Conservation (phyloP, 768 basidiomycete species). For the Mycena indigotica region DNA sequence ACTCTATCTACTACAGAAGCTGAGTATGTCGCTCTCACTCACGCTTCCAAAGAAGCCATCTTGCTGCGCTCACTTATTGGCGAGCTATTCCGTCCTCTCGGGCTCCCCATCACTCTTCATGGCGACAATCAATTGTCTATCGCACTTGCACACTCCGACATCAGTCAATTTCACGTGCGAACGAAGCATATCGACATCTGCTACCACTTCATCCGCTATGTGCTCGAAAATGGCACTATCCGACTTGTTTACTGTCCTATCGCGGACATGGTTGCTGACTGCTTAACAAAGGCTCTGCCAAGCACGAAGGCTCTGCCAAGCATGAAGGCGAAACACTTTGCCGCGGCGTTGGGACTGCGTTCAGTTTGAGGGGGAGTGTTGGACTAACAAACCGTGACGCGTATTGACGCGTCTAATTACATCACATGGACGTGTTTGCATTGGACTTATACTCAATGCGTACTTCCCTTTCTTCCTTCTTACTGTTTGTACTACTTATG, state of each 20-base stretch:
- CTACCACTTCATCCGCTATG: constrained; percentile 35
- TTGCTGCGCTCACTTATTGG: constrained; percentile 18
- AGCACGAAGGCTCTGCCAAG: too few species aligned
- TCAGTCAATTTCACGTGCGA: constrained; percentile 26
- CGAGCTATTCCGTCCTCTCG: constrained; percentile 11
- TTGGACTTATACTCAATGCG: too few species aligned
- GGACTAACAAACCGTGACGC: too few species aligned
- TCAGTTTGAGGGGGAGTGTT: constrained; percentile 1
- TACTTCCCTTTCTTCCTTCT: too few species aligned
- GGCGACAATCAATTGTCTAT: constrained; percentile 28
- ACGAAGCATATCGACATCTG: constrained; percentile 41
- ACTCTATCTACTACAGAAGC: constrained; percentile 37
- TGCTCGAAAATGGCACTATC: constrained; percentile 23
- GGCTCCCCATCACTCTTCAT: constrained; percentile 8
- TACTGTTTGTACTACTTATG: too few species aligned
- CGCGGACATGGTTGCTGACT: constrained; percentile 30
- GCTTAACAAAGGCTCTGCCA: constrained; percentile 32
- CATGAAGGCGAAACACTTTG: background rate
- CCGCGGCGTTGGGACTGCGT: background rate
- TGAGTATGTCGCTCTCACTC: constrained; percentile 36
- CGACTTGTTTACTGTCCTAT: constrained; percentile 25
- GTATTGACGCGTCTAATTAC: too few species aligned
- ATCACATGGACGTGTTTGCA: too few species aligned
- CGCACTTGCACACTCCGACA: constrained; percentile 26
- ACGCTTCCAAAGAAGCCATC: constrained; percentile 29